Evolutionary conservation across 2,329 filamentous ascomycete species (phyloP).

Genomic region (Aspergillus pseudoviridinutans): DNA sequence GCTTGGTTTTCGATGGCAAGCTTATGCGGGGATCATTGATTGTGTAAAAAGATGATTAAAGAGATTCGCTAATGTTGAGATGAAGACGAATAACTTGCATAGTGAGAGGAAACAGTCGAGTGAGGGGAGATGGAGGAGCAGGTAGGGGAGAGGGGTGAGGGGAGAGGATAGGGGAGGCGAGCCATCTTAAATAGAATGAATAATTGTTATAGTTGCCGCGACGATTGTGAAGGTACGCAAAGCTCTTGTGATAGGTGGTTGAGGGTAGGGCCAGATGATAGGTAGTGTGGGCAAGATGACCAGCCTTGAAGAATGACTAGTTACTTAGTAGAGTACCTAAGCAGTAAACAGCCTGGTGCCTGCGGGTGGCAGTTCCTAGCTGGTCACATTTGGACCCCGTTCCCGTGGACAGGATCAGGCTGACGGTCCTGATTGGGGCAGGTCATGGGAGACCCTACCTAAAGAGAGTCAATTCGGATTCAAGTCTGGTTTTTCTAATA

Average conservation of each 20-base stretch:
- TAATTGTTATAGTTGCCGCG: not conserved
- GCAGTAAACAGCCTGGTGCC: not conserved
- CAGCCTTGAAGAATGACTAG: not conserved
- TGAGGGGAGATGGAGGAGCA: not conserved
- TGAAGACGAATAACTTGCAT: not conserved
- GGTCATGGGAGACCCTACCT: not conserved
- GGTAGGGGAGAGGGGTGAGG: not conserved
- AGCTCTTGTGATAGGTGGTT: conserved; percentile 1
- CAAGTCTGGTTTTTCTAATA: not conserved
- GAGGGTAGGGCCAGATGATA: not conserved
- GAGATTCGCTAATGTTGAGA: not conserved
- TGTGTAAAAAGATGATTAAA: not conserved
- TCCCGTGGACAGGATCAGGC: not conserved
- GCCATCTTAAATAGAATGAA: not conserved
- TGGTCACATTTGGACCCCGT: not conserved
- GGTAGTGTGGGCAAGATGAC: not conserved
- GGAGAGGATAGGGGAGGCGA: not conserved
- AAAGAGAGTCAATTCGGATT: not conserved
- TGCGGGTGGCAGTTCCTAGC: not conserved
- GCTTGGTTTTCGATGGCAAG: not conserved
- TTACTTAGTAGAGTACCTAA: not conserved
- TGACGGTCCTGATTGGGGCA: conserved; percentile 1
- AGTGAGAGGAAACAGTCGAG: not conserved
- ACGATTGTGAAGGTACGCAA: not conserved
- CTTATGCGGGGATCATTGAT: not conserved